phyloP scores from a whole-genome alignment of 306 rosid species.

The Gynostemma pentaphyllum region DNA sequence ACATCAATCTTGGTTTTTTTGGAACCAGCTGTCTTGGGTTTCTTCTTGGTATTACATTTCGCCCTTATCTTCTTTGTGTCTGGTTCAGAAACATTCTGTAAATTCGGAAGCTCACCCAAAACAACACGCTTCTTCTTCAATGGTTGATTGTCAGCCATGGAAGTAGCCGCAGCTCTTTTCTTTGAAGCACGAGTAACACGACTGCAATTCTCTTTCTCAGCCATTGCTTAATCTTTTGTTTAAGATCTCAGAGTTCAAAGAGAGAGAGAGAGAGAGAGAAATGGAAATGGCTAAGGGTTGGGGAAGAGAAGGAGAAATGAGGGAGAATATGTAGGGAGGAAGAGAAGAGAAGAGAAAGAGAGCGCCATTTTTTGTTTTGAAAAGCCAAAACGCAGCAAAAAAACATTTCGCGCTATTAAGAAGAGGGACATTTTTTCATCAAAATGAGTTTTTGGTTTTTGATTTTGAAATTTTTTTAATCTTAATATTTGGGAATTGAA shows the following conservation, averaged over 20 bases:
- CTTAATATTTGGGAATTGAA: conserved; percentile 4
- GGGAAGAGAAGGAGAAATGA: not conserved
- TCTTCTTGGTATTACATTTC: conserved; percentile 1
- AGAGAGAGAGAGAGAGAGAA: not conserved
- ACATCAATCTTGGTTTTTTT: not conserved
- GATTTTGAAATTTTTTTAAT: not conserved
- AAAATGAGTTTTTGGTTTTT: not conserved
- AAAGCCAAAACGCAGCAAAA: not conserved
- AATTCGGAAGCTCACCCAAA: conserved; percentile 49
- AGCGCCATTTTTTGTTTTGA: conserved; percentile 13
- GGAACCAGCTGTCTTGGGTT: not conserved
- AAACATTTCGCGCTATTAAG: not conserved
- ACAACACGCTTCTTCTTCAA: conserved; percentile 51
- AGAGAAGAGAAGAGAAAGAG: conserved; percentile 6
- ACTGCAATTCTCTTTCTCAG: conserved; percentile 12
- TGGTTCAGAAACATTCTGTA: conserved; percentile 11
- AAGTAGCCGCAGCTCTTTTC: conserved; percentile 49
- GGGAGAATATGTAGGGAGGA: conserved; percentile 14
- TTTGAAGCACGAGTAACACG: conserved; percentile 48
- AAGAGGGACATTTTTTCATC: not conserved
- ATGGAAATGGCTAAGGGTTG: not conserved
- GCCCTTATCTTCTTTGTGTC: not conserved
- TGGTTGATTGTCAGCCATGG: conserved; percentile 18
- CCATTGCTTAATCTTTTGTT: conserved; percentile 2
- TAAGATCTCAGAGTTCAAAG: not conserved